Evolutionary conservation across 2,329 filamentous ascomycete genomes (phyloP).

Genomic region (Ascochyta pisi): DNA sequence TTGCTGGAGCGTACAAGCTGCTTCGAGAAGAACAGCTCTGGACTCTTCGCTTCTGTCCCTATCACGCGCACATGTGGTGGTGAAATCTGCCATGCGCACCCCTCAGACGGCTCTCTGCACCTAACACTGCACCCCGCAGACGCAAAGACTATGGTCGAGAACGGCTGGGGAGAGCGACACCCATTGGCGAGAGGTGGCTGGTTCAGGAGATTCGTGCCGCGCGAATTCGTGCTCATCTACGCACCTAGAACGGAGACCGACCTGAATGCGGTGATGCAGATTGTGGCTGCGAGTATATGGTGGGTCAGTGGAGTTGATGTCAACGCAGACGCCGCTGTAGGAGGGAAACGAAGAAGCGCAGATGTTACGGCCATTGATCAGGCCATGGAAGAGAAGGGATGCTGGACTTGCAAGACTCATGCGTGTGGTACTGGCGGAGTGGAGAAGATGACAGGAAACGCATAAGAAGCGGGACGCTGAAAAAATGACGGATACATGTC

Average conservation of each 20-base stretch:
- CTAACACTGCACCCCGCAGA: slow-evolving; percentile 81
- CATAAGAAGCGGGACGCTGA: slow-evolving; percentile 12
- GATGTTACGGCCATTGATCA: slow-evolving; percentile 32
- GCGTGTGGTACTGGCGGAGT: slow-evolving; percentile 30
- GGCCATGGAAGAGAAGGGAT: slow-evolving; percentile 28
- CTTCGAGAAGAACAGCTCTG: slow-evolving; percentile 82
- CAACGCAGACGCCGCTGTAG: slow-evolving; percentile 19
- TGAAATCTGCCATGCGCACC: slow-evolving; percentile 84
- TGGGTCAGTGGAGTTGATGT: slow-evolving; percentile 60
- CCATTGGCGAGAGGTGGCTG: slow-evolving; percentile 71
- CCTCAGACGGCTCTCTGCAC: slow-evolving; percentile 78
- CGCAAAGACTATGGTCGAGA: slow-evolving; percentile 72
- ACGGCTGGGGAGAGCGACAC: slow-evolving; percentile 79
- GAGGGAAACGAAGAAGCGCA: slow-evolving; percentile 29
- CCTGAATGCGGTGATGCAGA: slow-evolving; percentile 68
- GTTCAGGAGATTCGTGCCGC: slow-evolving; percentile 72
- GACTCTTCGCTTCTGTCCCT: slow-evolving; percentile 72
- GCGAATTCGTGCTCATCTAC: slow-evolving; percentile 82
- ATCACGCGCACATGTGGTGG: slow-evolving; percentile 75
- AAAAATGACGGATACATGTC: neutral
- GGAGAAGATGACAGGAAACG: slow-evolving; percentile 37
- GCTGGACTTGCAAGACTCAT: slow-evolving; percentile 37
- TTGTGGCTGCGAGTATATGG: slow-evolving; percentile 78
- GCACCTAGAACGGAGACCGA: slow-evolving; percentile 75
- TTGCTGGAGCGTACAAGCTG: slow-evolving; percentile 68